These are phyloP conservation scores for Apophysomyces trapeziformis DNA, from an alignment of 371 early-diverging fungal species.

Conservation along the genomic window DNA sequence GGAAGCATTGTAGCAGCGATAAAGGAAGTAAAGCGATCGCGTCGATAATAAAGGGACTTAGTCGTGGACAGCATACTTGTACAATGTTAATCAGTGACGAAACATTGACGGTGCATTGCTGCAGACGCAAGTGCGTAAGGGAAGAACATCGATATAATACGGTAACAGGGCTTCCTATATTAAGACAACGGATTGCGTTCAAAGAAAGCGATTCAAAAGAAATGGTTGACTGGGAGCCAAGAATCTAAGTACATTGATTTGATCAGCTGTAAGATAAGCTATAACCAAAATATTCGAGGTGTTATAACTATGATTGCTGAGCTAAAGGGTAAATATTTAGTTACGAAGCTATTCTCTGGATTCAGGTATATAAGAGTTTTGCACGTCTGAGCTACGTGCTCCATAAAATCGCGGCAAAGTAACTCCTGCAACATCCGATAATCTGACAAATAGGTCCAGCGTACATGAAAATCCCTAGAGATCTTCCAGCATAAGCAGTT, in stretches of 20 bases:
- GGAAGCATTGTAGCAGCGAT: background rate
- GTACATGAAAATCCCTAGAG: slow-evolving; percentile 29
- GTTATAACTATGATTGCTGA: slow-evolving; percentile 2
- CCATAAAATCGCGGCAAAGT: slow-evolving; percentile 27
- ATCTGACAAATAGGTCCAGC: slow-evolving; percentile 21
- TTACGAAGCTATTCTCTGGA: slow-evolving; percentile 31
- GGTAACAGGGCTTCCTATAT: slow-evolving; percentile 15
- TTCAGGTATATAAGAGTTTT: slow-evolving; percentile 20
- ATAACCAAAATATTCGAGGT: slow-evolving; percentile 20
- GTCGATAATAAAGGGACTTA: slow-evolving; percentile 8
- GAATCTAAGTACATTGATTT: background rate
- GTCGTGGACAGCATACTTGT: slow-evolving; percentile 14
- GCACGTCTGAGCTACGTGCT: slow-evolving; percentile 24
- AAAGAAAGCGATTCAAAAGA: slow-evolving; percentile 18
- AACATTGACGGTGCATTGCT: slow-evolving; percentile 27
- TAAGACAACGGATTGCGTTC: slow-evolving; percentile 29
- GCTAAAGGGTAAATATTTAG: slow-evolving; percentile 14
- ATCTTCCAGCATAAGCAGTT: slow-evolving; percentile 9
- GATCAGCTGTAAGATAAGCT: slow-evolving; percentile 6
- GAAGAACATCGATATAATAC: slow-evolving; percentile 25
- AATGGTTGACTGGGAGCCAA: background rate
- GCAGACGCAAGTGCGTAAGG: slow-evolving; percentile 15
- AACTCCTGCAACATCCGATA: slow-evolving; percentile 20
- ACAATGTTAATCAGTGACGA: slow-evolving; percentile 26
- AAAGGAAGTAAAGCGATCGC: background rate